Percentiles rank a stretch among this genome's conserved stretches.
These are phyloP conservation scores for Colletotrichum tofieldiae DNA, from an alignment of 2,329 filamentous ascomycete genomes.

Conservation along the genomic window DNA sequence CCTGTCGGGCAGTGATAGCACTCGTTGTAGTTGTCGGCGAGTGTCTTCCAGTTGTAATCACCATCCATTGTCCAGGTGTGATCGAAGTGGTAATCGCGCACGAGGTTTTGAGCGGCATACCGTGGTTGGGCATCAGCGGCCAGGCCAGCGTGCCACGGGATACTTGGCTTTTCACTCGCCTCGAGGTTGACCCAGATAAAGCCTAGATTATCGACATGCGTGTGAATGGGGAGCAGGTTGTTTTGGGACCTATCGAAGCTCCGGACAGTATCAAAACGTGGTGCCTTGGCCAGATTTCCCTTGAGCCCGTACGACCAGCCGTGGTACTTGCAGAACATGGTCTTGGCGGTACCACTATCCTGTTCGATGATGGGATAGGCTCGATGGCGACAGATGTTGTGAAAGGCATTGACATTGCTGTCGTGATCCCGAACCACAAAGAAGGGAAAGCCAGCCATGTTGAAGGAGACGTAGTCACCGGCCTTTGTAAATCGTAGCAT, in stretches of 20 bases:
- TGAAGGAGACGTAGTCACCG: constrained; percentile 41
- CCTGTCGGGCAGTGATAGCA: constrained; percentile 65
- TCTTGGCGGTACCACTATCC: constrained; percentile 37
- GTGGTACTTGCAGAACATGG: constrained; percentile 4
- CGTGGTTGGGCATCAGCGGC: constrained; percentile 45
- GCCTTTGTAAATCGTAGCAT: constrained; percentile 40
- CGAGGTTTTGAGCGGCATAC: constrained; percentile 44
- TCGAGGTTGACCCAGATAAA: constrained; percentile 68
- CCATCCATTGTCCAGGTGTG: constrained; percentile 52
- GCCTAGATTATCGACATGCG: constrained; percentile 60
- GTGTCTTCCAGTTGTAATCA: constrained; percentile 57
- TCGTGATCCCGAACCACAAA: constrained; percentile 43
- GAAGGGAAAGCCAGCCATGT: constrained; percentile 42
- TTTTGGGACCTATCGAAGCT: constrained; percentile 57
- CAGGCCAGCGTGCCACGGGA: constrained; percentile 61
- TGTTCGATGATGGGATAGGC: constrained; percentile 44
- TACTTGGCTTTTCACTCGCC: constrained; percentile 50
- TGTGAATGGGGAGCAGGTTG: constrained; percentile 61
- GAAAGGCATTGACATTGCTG: constrained; percentile 38
- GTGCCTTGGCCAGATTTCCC: constrained; percentile 62
- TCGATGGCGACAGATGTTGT: constrained; percentile 44
- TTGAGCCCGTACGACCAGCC: constrained; percentile 63
- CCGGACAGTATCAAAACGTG: constrained; percentile 55
- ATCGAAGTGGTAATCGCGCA: constrained; percentile 47
- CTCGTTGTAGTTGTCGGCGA: constrained; percentile 65